phyloP scores from a whole-genome alignment of 306 rosid genomes.

The Gillenia trifoliata region DNA sequence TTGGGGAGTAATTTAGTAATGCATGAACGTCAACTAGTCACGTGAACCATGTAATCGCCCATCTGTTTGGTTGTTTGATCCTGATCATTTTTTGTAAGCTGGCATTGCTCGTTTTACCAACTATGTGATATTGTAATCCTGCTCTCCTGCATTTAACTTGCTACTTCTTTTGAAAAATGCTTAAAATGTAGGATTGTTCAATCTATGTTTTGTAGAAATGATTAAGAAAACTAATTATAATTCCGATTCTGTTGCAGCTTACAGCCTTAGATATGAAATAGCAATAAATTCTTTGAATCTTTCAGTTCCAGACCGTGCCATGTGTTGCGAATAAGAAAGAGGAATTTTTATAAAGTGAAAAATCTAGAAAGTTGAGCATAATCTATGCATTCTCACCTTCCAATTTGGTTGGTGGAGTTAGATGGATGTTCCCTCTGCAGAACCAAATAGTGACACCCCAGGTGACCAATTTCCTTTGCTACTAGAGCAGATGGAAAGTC shows the following conservation, averaged over 20 bases:
- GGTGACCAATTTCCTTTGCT: conserved; percentile 61
- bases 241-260: conserved; percentile 25
- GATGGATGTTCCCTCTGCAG: conserved; percentile 61
- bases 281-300: conserved; percentile 8
- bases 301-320: not conserved
- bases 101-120: not conserved
- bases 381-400: conserved; percentile 43
- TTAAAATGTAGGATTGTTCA: not conserved
- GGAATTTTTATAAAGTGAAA: conserved; percentile 17
- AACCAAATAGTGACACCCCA: conserved; percentile 33
- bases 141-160: not conserved
- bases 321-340: conserved; percentile 15
- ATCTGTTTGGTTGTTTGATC: not conserved
- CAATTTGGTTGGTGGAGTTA: conserved; percentile 36
- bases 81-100: not conserved
- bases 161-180: not conserved
- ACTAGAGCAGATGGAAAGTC: conserved; percentile 44
- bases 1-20: not conserved
- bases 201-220: not conserved
- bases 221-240: not conserved
- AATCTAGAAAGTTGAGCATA: conserved; percentile 14
- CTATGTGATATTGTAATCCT: not conserved
- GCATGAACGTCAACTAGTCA: not conserved
- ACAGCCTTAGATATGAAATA: conserved; percentile 12
- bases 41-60: not conserved